These are phyloP conservation scores for Talaromyces rugulosus DNA, from an alignment of 2,329 filamentous ascomycete genomes.

Conservation along the genomic window DNA sequence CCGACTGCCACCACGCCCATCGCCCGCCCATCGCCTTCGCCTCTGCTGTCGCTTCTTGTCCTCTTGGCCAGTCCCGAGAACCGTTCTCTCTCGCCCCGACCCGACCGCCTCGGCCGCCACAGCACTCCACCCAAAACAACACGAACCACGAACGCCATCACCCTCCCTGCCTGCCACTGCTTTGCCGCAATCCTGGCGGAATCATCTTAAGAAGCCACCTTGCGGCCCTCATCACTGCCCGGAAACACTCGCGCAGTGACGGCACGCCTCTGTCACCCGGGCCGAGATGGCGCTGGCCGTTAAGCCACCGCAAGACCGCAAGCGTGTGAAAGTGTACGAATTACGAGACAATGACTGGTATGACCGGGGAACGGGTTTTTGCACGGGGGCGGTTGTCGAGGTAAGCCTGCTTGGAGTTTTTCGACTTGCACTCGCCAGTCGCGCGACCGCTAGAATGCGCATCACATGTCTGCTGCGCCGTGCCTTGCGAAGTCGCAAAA, in stretches of 20 bases:
- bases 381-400: slow-evolving; percentile 69
- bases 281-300: slow-evolving; percentile 45
- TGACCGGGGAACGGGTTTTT: slow-evolving; percentile 94
- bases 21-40: not conserved
- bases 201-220: not conserved
- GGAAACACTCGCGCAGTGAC: slow-evolving; percentile 24
- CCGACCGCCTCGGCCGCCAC: not conserved
- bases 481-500: not conserved
- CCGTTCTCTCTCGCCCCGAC: not conserved
- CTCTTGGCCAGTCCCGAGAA: not conserved
- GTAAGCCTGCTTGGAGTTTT: slow-evolving; percentile 48
- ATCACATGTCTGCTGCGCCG: not conserved
- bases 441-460: slow-evolving; percentile 7
- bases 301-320: slow-evolving; percentile 47
- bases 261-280: slow-evolving; percentile 28
- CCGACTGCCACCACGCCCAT: not conserved
- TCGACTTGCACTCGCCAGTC: not conserved
- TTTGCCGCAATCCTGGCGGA: not conserved
- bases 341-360: slow-evolving; percentile 99
- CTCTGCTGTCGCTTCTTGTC: not conserved
- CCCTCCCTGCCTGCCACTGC: not conserved
- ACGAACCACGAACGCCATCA: not conserved
- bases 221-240: slow-evolving; percentile 6
- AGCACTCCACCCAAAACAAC: not conserved
- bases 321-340: slow-evolving; percentile 96